Conservation (phyloP, 2,329 filamentous ascomycete species). For the Diaporthe citri region DNA sequence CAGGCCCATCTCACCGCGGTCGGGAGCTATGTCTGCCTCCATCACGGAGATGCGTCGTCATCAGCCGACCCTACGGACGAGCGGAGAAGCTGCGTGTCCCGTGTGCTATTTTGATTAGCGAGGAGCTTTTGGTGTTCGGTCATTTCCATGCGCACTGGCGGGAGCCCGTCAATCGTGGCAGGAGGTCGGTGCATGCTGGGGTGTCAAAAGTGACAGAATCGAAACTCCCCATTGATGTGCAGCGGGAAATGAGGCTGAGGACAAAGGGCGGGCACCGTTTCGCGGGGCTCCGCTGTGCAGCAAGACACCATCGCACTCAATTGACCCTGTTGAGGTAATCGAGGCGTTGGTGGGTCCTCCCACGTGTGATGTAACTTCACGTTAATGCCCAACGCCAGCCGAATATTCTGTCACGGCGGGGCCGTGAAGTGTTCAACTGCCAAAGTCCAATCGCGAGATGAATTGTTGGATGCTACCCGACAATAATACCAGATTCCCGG, state of each 20-base stretch:
- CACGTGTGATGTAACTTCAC: constrained; percentile 18
- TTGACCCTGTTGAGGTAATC: constrained; percentile 1
- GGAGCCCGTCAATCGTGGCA: constrained; percentile 16
- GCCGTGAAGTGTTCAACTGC: not conserved
- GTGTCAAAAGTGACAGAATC: constrained; percentile 11
- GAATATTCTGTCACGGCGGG: constrained; percentile 12
- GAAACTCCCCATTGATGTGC: constrained; percentile 1
- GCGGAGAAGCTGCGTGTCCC: constrained; percentile 18
- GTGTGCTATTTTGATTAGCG: constrained; percentile 35
- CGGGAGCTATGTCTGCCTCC: constrained; percentile 13
- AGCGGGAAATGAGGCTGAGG: constrained; percentile 38
- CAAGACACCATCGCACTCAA: not conserved
- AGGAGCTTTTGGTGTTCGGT: constrained; percentile 29
- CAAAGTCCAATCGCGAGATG: constrained; percentile 7
- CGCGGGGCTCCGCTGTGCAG: constrained; percentile 5
- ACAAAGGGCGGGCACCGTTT: constrained; percentile 32
- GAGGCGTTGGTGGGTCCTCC: constrained; percentile 13
- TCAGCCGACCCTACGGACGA: constrained; percentile 11
- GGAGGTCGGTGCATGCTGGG: constrained; percentile 3
- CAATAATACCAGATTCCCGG: not conserved
- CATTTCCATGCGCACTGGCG: constrained; percentile 37
- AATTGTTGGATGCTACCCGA: not conserved
- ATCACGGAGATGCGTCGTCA: constrained; percentile 18
- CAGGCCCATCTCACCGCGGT: not conserved
- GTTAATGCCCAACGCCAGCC: constrained; percentile 19